Percentiles rank a stretch among this genome's conserved stretches.
phyloP scores from a whole-genome alignment of 1,284 basidiomycete genomes.

The Sporisorium scitamineum region DNA sequence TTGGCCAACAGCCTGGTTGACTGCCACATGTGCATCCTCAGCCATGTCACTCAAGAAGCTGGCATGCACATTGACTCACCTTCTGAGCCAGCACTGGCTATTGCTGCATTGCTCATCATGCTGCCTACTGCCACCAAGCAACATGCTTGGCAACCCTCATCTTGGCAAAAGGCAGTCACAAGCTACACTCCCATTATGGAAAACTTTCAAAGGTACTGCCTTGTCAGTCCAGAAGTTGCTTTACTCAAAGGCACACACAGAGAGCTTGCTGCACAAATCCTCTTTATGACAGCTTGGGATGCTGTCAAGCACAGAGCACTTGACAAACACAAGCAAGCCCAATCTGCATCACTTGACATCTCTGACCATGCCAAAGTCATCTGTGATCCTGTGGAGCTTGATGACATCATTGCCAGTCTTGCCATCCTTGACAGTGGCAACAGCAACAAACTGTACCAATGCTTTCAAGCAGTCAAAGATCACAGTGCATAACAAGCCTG shows the following conservation, averaged over 20 bases:
- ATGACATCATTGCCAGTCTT: too few relatives aligned
- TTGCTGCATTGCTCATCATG: conserved; percentile 19
- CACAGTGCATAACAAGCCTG: background rate
- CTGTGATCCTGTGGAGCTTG: too few relatives aligned
- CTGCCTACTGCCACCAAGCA: conserved; percentile 3
- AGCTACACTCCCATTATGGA: conserved; percentile 6
- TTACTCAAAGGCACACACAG: conserved; percentile 9
- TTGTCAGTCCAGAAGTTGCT: background rate
- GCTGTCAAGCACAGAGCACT: background rate
- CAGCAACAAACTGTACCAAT: too few relatives aligned
- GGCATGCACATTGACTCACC: conserved; percentile 1
- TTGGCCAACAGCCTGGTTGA: background rate
- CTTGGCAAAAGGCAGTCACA: background rate
- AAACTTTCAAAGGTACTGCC: background rate
- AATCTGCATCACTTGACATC: too few relatives aligned
- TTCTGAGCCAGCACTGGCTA: too few relatives aligned
- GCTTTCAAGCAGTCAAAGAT: too few relatives aligned
- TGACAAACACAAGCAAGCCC: too few relatives aligned
- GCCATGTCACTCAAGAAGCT: background rate
- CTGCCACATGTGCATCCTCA: conserved; percentile 13
- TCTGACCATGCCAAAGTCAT: too few relatives aligned
- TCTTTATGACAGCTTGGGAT: conserved; percentile 3
- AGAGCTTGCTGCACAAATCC: conserved; percentile 6
- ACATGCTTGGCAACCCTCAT: too few relatives aligned
- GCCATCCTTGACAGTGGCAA: too few relatives aligned